Base-by-base conservation (phyloP, 306 rosid genomes). In the Carpinus fangiana region DNA sequence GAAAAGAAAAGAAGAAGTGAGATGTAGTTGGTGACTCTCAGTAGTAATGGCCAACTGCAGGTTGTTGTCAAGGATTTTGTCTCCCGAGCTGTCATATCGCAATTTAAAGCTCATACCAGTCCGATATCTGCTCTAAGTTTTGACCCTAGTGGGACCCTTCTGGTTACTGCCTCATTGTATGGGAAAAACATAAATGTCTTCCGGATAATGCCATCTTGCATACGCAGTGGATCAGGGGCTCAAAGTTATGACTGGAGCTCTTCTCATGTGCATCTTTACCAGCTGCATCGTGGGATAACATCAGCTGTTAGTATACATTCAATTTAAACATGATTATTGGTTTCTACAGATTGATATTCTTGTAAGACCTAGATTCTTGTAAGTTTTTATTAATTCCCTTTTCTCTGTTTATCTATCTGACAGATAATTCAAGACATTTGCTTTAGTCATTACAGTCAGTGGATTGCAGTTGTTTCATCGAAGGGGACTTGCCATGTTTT, bases 341-440 rank as follows among this genome's bases (percentile, higher is more conserved):
- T 74, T 81, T 85, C 21, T 75, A n/a, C 13, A 50, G 28, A 76
- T 60, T 77, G 67, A 50, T 21, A 26, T 56, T 77, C 59, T 73
- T 72, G 26, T 69, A 31, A 78, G 62, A 66, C 73, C 54, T 23
- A 11, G 73, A 61, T 77, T 80, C 10, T 36, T 76, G 6, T 51
- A 51, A 67, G 8, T 18, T 18, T 66, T n/a, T 17, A 66, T 67
- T 18, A 11, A 61, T 45, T 77, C 68, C 69, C 67, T 55, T 69
- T 69, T 48, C 43, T 20, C 57, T 53, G 65, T 79, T 66, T 73
- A 20, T 75, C 59, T 74, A 71, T 80, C 79, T 55, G 65, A 72
- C 96, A 93, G 98, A 86, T 89, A 82, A 93, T 93, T 82, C 98
- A 93, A 87, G 97, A 93, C 81, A 93, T 93, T 76, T 91, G 98